A percentile compares a stretch with the other conserved stretches of the same genome.
These are phyloP conservation scores for Cordyceps pruinosa DNA, from an alignment of 2,329 filamentous ascomycete genomes.

Conservation along the genomic window DNA sequence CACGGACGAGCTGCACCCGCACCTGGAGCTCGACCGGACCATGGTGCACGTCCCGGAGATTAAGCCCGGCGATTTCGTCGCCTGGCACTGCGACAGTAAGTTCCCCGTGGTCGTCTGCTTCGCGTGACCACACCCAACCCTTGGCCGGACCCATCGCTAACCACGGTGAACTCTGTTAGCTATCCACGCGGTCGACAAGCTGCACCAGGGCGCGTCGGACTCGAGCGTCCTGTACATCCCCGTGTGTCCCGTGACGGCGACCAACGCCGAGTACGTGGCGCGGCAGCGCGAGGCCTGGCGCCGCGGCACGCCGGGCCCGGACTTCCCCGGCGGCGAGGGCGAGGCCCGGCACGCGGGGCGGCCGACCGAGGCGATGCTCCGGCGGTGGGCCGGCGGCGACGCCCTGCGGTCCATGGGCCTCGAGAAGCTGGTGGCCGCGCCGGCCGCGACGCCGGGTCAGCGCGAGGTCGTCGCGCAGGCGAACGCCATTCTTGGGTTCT, in stretches of 20 bases:
- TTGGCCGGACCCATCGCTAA: too few relatives aligned
- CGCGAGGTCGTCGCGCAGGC: conserved; percentile 31
- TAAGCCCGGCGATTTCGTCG: conserved; percentile 68
- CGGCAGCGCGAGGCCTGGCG: conserved; percentile 67
- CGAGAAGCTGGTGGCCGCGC: conserved; percentile 26
- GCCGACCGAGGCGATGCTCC: conserved; percentile 34
- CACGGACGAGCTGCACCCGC: conserved; percentile 60
- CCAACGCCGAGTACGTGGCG: conserved; percentile 64
- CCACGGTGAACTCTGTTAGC: too few relatives aligned
- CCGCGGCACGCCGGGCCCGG: conserved; percentile 58
- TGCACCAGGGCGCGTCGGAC: conserved; percentile 64
- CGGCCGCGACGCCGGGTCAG: conserved; percentile 28
- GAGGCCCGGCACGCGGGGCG: conserved; percentile 49
- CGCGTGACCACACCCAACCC: too few relatives aligned
- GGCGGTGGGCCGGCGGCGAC: conserved; percentile 22
- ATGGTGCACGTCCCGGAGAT: conserved; percentile 67
- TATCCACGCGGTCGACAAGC: conserved; percentile 77
- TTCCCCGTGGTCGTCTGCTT: background rate
- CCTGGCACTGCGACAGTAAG: conserved; percentile 73
- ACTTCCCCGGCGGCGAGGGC: conserved; percentile 66
- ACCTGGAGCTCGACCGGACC: conserved; percentile 57
- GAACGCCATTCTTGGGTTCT: conserved; percentile 40
- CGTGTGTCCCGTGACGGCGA: conserved; percentile 69
- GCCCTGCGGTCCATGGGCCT: conserved; percentile 41
- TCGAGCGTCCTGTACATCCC: conserved; percentile 88